Conservation (phyloP, 805 yeast species). For the Komagataella populi region DNA sequence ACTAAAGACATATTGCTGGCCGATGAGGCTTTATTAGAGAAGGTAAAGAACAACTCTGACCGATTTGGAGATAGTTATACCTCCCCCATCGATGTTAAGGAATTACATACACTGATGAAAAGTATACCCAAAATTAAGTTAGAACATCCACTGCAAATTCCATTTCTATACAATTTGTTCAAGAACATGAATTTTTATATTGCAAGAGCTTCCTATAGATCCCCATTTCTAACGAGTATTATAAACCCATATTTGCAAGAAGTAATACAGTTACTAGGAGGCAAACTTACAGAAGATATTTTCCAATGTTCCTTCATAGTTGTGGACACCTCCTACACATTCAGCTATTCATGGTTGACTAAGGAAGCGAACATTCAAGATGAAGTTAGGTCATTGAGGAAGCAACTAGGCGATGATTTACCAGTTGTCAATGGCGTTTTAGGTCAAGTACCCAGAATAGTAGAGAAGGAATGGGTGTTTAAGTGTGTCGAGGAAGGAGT, state of each 20-base stretch:
- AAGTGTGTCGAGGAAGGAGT: conserved; percentile 13
- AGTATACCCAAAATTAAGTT: neutral
- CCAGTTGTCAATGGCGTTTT: conserved; percentile 3
- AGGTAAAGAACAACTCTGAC: conserved; percentile 31
- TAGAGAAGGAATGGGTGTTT: conserved; percentile 19
- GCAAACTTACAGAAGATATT: conserved; percentile 17
- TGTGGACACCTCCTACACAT: neutral
- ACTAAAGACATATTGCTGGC: conserved; percentile 41
- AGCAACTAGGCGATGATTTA: conserved; percentile 1
- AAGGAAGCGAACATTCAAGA: conserved; percentile 12
- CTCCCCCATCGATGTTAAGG: conserved; percentile 13
- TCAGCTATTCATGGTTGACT: neutral
- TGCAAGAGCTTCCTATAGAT: conserved; percentile 2
- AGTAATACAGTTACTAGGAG: conserved; percentile 29
- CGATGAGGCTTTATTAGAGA: conserved; percentile 13
- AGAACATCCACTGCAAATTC: neutral
- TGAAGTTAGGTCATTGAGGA: conserved; percentile 2
- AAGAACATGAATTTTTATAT: conserved; percentile 20
- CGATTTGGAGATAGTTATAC: conserved; percentile 48
- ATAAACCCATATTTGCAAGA: conserved; percentile 4
- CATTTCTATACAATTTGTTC: conserved; percentile 15
- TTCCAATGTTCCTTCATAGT: conserved; percentile 25
- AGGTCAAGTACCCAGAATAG: conserved; percentile 20
- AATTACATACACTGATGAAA: neutral
- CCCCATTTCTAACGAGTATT: conserved; percentile 2